Evolutionary conservation across 352 stramenopile genomes (phyloP).

Genomic region (Phytophthora syringae): DNA sequence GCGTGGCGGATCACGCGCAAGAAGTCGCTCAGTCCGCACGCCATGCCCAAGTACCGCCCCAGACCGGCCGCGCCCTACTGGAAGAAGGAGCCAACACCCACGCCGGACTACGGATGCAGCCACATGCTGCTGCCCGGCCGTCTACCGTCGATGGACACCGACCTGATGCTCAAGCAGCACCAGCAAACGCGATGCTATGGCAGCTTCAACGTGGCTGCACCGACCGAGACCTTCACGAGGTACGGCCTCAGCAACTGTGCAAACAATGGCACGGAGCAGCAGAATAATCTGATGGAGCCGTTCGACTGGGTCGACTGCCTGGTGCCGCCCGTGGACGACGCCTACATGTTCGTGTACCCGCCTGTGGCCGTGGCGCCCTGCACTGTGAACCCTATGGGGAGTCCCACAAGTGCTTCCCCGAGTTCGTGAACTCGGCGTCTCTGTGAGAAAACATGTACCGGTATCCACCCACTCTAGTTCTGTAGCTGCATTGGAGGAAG

Average conservation of each 20-base stretch:
- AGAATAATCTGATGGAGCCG: conserved; percentile 42
- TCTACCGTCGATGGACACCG: conserved; percentile 30
- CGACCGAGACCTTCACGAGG: conserved; percentile 15
- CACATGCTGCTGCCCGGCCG: conserved; percentile 20
- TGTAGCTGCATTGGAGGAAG: conserved; percentile 14
- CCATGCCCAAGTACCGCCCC: conserved; percentile 17
- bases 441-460: conserved; percentile 22
- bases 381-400: conserved; percentile 18
- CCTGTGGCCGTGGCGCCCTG: conserved; percentile 17
- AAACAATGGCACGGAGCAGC: conserved; percentile 18
- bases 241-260: conserved; percentile 14
- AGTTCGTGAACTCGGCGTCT: conserved; percentile 39
- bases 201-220: conserved; percentile 24
- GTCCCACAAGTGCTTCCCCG: conserved; percentile 35
- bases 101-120: neutral
- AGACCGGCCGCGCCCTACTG: conserved; percentile 23
- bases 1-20: conserved; percentile 75
- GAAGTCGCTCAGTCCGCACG: conserved; percentile 45
- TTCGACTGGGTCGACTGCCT: conserved; percentile 70
- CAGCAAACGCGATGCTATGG: conserved; percentile 23
- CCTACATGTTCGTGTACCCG: conserved; percentile 49
- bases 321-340: conserved; percentile 47
- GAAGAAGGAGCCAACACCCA: conserved; percentile 17
- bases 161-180: conserved; percentile 47
- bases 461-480: no score